Conservation (phyloP, 2,329 filamentous ascomycete species). For the Aspergillus sp. region DNA sequence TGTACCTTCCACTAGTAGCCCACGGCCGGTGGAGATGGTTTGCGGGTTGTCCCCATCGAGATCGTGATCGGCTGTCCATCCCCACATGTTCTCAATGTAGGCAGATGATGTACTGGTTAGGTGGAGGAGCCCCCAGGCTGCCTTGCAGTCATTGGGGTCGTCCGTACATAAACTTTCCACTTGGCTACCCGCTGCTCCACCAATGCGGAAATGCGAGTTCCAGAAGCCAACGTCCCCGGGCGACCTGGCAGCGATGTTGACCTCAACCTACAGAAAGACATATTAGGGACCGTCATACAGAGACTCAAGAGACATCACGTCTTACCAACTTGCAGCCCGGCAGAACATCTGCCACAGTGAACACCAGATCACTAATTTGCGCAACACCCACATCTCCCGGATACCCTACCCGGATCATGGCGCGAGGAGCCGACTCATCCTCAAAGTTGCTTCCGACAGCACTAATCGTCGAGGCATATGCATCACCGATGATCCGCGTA, state of each 20-base stretch:
- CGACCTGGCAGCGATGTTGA: constrained; percentile 52
- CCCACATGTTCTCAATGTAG: constrained; percentile 58
- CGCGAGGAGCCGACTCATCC: constrained; percentile 45
- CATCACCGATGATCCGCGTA: constrained; percentile 57
- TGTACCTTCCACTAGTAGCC: constrained; percentile 45
- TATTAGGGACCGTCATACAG: background rate
- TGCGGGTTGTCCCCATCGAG: constrained; percentile 43
- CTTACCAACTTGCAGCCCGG: constrained; percentile 43
- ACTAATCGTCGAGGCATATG: constrained; percentile 53
- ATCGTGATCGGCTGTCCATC: constrained; percentile 53
- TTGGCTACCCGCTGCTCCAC: constrained; percentile 47
- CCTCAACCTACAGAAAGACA: constrained; percentile 38
- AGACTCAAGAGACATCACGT: background rate
- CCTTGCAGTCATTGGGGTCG: constrained; percentile 46
- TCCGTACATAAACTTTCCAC: constrained; percentile 41
- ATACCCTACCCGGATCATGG: constrained; percentile 55
- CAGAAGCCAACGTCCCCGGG: constrained; percentile 56
- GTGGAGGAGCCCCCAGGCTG: constrained; percentile 54
- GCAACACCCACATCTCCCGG: constrained; percentile 51
- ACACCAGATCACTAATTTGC: constrained; percentile 55
- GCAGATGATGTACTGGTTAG: constrained; percentile 48
- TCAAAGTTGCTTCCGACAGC: constrained; percentile 52
- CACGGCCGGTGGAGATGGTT: constrained; percentile 43
- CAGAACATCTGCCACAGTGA: constrained; percentile 53
- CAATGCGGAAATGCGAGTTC: constrained; percentile 51